These are phyloP conservation scores for Funneliformis caledonium DNA, from an alignment of 371 early-diverging fungal genomes.

Conservation along the genomic window DNA sequence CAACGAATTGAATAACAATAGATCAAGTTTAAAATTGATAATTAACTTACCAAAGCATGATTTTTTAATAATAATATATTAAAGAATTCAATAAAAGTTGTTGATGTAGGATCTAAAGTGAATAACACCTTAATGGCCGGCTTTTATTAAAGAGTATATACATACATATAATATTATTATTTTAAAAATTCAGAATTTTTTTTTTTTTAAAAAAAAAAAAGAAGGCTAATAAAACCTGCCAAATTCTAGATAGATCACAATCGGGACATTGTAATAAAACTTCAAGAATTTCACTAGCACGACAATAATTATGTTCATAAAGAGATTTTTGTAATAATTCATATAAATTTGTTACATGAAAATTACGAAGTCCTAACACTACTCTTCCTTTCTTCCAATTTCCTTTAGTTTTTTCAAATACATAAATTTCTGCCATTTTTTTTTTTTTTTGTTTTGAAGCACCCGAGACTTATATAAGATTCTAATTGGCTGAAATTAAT, in stretches of 20 bases:
- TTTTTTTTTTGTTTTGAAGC: too few species aligned
- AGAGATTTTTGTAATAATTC: neutral
- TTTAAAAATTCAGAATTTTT: neutral
- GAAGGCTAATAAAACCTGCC: neutral
- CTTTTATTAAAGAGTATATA: neutral
- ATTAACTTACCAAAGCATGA: neutral
- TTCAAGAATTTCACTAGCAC: conserved; percentile 19
- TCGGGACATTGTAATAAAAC: conserved; percentile 13
- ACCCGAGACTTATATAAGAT: too few species aligned
- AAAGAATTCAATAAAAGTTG: conserved; percentile 1
- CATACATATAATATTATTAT: neutral
- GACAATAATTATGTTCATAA: conserved; percentile 12
- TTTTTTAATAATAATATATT: conserved; percentile 1
- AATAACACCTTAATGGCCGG: neutral
- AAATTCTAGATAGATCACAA: neutral
- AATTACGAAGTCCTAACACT: neutral
- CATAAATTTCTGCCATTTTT: neutral
- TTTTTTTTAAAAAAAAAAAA: neutral
- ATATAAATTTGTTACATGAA: conserved; percentile 19
- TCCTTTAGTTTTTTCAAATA: neutral
- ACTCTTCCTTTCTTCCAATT: neutral
- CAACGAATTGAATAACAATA: neutral
- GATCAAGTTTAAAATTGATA: too few species aligned
- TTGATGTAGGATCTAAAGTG: neutral
- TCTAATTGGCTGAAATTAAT: too few species aligned